Evolutionary conservation across 768 basidiomycete species (phyloP).

Genomic region (Leucocoprinus sp.): DNA sequence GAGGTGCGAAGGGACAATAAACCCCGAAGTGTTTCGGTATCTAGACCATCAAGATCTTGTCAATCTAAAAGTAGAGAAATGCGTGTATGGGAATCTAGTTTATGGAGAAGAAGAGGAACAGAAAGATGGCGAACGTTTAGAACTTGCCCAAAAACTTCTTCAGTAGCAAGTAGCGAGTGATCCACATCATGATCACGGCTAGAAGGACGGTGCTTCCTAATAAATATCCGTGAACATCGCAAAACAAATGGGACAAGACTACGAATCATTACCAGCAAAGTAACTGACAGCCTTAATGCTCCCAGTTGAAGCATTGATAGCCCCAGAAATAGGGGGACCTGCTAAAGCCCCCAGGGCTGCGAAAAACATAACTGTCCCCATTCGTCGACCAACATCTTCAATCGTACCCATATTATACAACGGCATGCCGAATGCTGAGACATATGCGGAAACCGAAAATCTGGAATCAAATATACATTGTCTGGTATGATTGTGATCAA

Average conservation of each 20-base stretch:
- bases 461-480: slow-evolving; percentile 19
- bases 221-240: neutral
- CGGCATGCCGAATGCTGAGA: slow-evolving; percentile 38
- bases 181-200: slow-evolving; percentile 31
- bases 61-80: neutral
- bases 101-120: neutral
- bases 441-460: slow-evolving; percentile 41
- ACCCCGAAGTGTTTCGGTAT: too few species aligned
- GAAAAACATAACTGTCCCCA: slow-evolving; percentile 47
- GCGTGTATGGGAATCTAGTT: neutral
- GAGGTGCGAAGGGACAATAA: too few species aligned
- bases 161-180: slow-evolving; percentile 32
- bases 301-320: slow-evolving; percentile 38
- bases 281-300: slow-evolving; percentile 38
- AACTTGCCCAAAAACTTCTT: slow-evolving; percentile 33
- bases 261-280: slow-evolving; percentile 34
- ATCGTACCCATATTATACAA: slow-evolving; percentile 41
- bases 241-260: neutral
- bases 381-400: slow-evolving; percentile 47
- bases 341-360: slow-evolving; percentile 45
- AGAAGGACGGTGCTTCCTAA: slow-evolving; percentile 27
- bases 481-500: neutral
- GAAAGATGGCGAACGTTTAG: slow-evolving; percentile 12
- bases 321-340: slow-evolving; percentile 59
- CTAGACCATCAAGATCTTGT: too few species aligned